Evolutionary conservation across 2,329 filamentous ascomycete genomes (phyloP), one percentile per base, ranked within the genome.

Genomic region (Exophiala mesophila): DNA sequence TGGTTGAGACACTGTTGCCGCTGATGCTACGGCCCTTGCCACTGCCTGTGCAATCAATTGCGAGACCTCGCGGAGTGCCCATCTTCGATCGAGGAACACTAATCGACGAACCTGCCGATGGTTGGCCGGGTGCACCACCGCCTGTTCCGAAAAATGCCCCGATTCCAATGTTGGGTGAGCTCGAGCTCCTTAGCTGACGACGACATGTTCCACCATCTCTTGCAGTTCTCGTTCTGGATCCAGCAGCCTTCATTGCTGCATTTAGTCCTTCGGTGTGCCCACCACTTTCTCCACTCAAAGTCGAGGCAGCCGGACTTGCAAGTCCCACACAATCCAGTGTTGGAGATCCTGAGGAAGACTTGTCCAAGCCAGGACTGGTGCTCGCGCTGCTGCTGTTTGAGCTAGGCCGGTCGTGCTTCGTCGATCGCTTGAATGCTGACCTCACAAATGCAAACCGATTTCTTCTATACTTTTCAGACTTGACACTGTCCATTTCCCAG

Each of bases 71-170:
- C 10, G 45, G 48, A 19, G 44, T 45, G 4, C 31, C 32, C 15
- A 48, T 31, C 9, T 41, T 41, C 17, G 48, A 36, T 24, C 41
- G 38, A 26, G 48, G 47, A 5, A 41, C 44, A 10, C 43, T 44
- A 8, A 28, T 29, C 17, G 39, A 13, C n/a, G n/a, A n/a, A n/a
- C n/a, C n/a, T n/a, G n/a, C n/a, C n/a, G n/a, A n/a, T n/a, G n/a
- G n/a, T n/a, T n/a, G n/a, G n/a, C n/a, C n/a, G n/a, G n/a, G n/a
- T n/a, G n/a, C n/a, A 18, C 43, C 19, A 7, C 23, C 10, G 23
- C 29, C 35, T 24, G 36, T 29, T 17, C 17, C 19, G 17, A n/a
- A 15, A 16, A 19, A 16, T 20, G 32, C 21, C 5, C 24, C 41
- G 7, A 28, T 28, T 5, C 41, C 50, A 16, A 44, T 37, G 4